Percentiles rank a stretch among this genome's conserved stretches.
Conservation (phyloP, 257 asterid species). For the Scutellaria galericulata region DNA sequence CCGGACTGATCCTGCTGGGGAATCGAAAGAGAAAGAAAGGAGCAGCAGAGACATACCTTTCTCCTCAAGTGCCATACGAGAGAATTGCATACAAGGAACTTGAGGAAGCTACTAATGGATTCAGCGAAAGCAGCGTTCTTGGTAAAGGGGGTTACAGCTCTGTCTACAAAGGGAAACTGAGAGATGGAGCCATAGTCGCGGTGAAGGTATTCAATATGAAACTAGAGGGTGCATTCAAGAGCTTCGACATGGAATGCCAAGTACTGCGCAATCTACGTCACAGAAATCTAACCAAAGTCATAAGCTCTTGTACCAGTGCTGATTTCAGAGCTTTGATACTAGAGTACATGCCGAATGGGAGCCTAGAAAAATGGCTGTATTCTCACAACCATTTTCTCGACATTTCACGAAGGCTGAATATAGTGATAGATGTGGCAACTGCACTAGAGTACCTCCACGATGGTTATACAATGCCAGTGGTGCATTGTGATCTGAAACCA, state of each 20-base stretch:
- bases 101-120: slow-evolving; percentile 36
- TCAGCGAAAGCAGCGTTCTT: slow-evolving; percentile 27
- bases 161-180: slow-evolving; percentile 36
- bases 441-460: slow-evolving; percentile 41
- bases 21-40: not conserved
- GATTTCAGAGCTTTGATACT: slow-evolving; percentile 35
- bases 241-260: slow-evolving; percentile 40
- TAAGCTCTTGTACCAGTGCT: slow-evolving; percentile 23
- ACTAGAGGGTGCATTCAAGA: slow-evolving; percentile 29
- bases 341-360: no score
- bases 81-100: slow-evolving; percentile 41
- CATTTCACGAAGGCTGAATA: slow-evolving; percentile 32
- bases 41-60: not conserved
- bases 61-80: not conserved
- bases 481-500: slow-evolving; percentile 50
- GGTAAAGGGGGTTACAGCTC: slow-evolving; percentile 35
- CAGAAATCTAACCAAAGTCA: slow-evolving; percentile 28
- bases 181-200: slow-evolving; percentile 29
- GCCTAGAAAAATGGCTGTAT: slow-evolving; percentile 37
- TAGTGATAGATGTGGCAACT: slow-evolving; percentile 39
- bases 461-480: slow-evolving; percentile 30
- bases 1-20: not conserved
- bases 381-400: slow-evolving; percentile 28
- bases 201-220: slow-evolving; percentile 41
- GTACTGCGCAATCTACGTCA: slow-evolving; percentile 31